phyloP scores from a whole-genome alignment of 2,329 filamentous ascomycete genomes.

The Botrytis porri region DNA sequence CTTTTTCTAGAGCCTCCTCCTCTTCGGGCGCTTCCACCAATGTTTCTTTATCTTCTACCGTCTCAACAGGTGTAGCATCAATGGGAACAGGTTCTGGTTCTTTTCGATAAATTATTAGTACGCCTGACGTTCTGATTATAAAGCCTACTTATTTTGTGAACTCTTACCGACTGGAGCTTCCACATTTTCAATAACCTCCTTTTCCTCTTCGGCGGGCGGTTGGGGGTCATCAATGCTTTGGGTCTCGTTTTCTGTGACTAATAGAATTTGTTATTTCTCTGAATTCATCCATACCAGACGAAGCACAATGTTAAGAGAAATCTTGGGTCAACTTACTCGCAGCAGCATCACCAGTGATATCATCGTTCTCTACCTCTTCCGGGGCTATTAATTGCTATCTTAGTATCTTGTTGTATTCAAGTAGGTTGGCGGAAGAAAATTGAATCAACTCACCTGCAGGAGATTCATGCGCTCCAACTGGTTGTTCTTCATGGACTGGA shows the following conservation, averaged over 20 bases:
- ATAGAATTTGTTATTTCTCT: neutral
- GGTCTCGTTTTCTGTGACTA: neutral
- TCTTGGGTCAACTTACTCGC: neutral
- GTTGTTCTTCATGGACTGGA: neutral
- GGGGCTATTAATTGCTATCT: neutral
- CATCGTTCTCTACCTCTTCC: neutral
- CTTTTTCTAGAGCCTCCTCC: neutral
- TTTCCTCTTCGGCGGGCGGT: neutral
- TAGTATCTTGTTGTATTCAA: neutral
- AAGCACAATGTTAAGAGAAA: neutral
- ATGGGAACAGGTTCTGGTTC: neutral
- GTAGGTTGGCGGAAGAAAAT: neutral
- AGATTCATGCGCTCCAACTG: neutral
- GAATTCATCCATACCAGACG: neutral
- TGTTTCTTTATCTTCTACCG: neutral
- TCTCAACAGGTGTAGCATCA: neutral
- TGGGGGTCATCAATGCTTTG: neutral
- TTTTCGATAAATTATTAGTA: neutral
- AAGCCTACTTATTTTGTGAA: neutral
- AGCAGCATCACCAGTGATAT: neutral
- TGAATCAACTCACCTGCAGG: neutral
- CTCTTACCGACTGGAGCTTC: neutral
- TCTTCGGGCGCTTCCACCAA: neutral
- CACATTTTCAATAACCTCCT: neutral
- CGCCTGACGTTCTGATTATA: neutral